Evolutionary conservation across 352 stramenopile genomes (phyloP), one percentile per base, ranked within the genome.

Genomic region (Aphanomyces euteiches): DNA sequence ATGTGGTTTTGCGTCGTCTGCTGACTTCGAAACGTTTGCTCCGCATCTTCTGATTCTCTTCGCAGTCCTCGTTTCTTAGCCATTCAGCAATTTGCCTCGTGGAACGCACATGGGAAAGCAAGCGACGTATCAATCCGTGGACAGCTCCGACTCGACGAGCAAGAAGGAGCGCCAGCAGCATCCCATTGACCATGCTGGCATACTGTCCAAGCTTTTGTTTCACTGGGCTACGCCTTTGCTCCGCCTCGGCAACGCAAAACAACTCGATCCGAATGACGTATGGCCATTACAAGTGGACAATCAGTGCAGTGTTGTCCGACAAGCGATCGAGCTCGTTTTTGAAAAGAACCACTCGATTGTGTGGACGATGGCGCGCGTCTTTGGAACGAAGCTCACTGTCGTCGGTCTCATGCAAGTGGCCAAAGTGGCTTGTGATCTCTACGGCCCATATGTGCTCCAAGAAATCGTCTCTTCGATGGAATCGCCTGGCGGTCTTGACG

Each of bases 181-280:
- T 15, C 43, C 43, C 43, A 8, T 48, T 48, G 43, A 48, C 43
- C 43, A 48, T 15, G 43, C 43, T 15, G 15, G 15, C 15, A 8
- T 48, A 8, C 43, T 48, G 8, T 48, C 43, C 43, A 48, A 48
- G 43, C 43, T 48, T 7, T 57, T 67, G 8, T 67, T 53, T 19
- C 28, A 53, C 43, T 67, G 59, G 59, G 36, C 34, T 19, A 53
- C 59, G n/a, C 59, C 59, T 21, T 13, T 67, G 7, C 59, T 67
- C 19, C 13, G 7, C 13, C 37, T 67, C 47, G 59, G 59, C 2
- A 67, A 67, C 47, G 41, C 48, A 13, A 8, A 41, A 10, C 59
- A 67, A 19, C 59, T 67, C 6, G n/a, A 67, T 13, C 19, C 12
- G 5, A 15, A 10, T 13, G 59, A 67, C 47, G n/a, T 67, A 7